A percentile compares a stretch with the other conserved stretches of the same genome.
Evolutionary conservation across 1,139 yeast genomes (phyloP).

Genomic region (Yamadazyma spencermartinsiae): DNA sequence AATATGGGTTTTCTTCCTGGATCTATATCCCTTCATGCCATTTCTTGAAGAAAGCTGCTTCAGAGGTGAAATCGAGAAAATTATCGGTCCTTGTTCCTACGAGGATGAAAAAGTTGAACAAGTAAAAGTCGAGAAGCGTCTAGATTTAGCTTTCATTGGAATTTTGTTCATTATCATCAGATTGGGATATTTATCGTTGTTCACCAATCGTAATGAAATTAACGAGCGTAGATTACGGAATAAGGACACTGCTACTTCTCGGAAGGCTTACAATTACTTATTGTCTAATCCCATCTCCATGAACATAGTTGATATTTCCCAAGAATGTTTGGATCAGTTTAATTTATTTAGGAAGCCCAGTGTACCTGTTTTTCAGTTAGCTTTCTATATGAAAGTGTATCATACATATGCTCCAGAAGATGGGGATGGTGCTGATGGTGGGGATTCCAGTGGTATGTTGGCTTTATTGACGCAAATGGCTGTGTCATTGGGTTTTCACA

Average conservation of each 20-base stretch:
- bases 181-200: constrained; percentile 32
- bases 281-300: constrained; percentile 48
- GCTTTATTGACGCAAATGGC: constrained; percentile 46
- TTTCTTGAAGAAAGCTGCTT: constrained; percentile 34
- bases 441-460: constrained; percentile 39
- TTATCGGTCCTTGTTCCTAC: constrained; percentile 28
- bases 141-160: constrained; percentile 38
- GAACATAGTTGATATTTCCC: constrained; percentile 49
- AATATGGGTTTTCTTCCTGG: constrained; percentile 29
- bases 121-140: constrained; percentile 27
- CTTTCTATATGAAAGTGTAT: constrained; percentile 38
- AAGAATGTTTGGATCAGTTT: constrained; percentile 54
- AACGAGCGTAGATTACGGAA: constrained; percentile 27
- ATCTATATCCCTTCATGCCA: constrained; percentile 39
- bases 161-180: constrained; percentile 30
- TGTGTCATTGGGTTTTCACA: constrained; percentile 44
- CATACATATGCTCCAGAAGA: constrained; percentile 51
- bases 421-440: constrained; percentile 49
- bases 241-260: constrained; percentile 22
- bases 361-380: constrained; percentile 51
- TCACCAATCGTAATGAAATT: constrained; percentile 31
- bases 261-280: constrained; percentile 41
- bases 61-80: constrained; percentile 17
- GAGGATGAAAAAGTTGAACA: constrained; percentile 22
- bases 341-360: constrained; percentile 48